Evolutionary conservation across 352 stramenopile species (phyloP), one percentile per base, ranked within the genome.

Genomic region (Thalassiosira hispida): DNA sequence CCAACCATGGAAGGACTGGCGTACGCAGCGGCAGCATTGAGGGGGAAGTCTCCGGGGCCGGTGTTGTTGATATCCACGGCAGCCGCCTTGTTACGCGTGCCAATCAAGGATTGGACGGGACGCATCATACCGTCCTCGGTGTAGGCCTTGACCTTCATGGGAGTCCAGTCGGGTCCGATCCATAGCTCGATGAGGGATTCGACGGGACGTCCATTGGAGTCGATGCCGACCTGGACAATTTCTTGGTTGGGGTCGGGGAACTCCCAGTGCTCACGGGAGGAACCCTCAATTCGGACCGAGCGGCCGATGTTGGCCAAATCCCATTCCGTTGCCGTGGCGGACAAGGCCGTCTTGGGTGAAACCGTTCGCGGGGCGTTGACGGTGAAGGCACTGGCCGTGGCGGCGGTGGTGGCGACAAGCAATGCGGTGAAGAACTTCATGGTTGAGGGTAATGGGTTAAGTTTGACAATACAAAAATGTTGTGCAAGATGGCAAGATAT

Each of bases 121-220:
- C 78, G 72, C 73, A 85, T 72, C 64, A 83, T 80, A 47, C 78
- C 78, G 35, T 85, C 78, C 66, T 85, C 78, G 29, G 73, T 85
- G 78, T 85, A 85, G 22, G 72, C 78, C 78, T 85, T 85, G 38
- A 85, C 74, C 66, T 81, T 83, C 73, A 85, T 83, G 72, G 78
- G 78, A 12, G 78, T 85, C 78, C 78, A 86, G 60, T 83, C 78
- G 65, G 73, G 73, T 71, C 78, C 78, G 16, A 86, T 82, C 78
- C 78, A 86, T 7, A 86, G 56, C 57, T 86, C 68, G 18, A 86
- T 79, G 27, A 81, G 52, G 1, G 78, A 64, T 44, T 82, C 75
- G 20, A 79, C 72, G 44, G 78, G 78, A 42, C 78, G 65, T 3
- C 78, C 78, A 52, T 82, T 80, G 61, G 78, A 80, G 51, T 82